A percentile compares a stretch with the other conserved stretches of the same genome.
Conservation (phyloP, 2,329 filamentous ascomycete species). For the Lecanoromycetidae sp. region DNA sequence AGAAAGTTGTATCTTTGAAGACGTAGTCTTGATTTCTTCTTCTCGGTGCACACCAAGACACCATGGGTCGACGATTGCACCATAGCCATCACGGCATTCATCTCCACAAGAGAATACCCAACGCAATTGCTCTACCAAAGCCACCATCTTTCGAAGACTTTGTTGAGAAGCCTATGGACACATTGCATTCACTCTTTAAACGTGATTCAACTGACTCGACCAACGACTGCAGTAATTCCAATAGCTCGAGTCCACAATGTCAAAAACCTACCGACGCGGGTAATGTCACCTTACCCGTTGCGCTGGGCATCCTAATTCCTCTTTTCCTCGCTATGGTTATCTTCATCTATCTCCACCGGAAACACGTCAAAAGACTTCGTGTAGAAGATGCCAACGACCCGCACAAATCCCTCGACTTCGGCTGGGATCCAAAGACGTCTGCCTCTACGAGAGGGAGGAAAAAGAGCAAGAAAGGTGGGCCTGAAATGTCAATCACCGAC, state of each 20-base stretch:
- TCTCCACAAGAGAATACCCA: constrained; percentile 4
- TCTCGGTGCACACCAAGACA: not conserved
- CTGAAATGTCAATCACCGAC: constrained; percentile 49
- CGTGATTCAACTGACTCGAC: not conserved
- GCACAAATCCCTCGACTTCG: constrained; percentile 87
- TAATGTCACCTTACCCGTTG: constrained; percentile 53
- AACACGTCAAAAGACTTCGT: constrained; percentile 58
- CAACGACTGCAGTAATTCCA: constrained; percentile 17
- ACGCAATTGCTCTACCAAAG: constrained; percentile 1
- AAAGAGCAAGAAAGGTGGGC: constrained; percentile 29
- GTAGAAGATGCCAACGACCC: constrained; percentile 75
- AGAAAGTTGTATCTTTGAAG: not conserved
- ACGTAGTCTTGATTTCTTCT: not conserved
- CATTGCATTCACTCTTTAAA: constrained; percentile 3
- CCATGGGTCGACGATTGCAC: constrained; percentile 10
- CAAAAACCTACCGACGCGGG: constrained; percentile 43
- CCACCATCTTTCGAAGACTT: not conserved
- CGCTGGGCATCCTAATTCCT: constrained; percentile 60
- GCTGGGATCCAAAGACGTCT: constrained; percentile 44
- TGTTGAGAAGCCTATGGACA: constrained; percentile 5
- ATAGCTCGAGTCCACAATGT: constrained; percentile 30
- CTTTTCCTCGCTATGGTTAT: constrained; percentile 53
- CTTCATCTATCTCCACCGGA: constrained; percentile 65
- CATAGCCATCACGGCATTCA: constrained; percentile 9
- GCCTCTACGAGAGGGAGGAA: constrained; percentile 29